Evolutionary conservation across 192 early-diverging fungal genomes (phyloP), one percentile per base, ranked within the genome.

Genomic region (Gamsiella multidivaricata): DNA sequence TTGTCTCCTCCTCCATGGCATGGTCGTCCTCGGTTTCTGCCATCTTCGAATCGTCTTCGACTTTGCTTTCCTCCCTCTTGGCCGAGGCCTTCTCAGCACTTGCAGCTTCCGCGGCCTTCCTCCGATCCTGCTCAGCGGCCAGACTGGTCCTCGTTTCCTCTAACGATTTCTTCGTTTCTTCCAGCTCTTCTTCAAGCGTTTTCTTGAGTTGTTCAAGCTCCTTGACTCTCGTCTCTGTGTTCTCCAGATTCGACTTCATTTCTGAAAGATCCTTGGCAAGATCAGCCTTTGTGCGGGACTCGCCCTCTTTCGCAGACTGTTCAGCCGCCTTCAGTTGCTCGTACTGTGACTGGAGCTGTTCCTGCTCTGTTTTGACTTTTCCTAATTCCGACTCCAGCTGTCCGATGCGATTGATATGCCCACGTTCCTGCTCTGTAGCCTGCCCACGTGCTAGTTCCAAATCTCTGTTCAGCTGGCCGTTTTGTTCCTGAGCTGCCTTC

Each of bases 271-370:
- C 74, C 22, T 43, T 62, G 18, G 61, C 34, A n/a, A 78, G 46
- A 25, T 64, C 66, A 3, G 54, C 42, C 18, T 64, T 68, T 17
- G 52, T 76, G 17, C 52, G 72, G 5, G 72, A 76, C 20, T 76
- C 72, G 26, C 55, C 65, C 9, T 66, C 72, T 46, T 68, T 76
- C 28, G 74, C 74, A 11, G 54, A 43, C 29, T 62, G 65, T 25
- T 78, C 74, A 14, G 74, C 74, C 7, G 58, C 25, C 47, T 69
- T 78, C 4, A 78, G 33, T 6, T 69, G 61, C 22, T 78, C 61
- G 26, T 69, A 78, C 23, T 78, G 60, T 2, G 17, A 34, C 12
- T 50, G 31, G 14, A 78, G 60, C 14, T 69, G 41, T 15, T 49
- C 60, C 4, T 69, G 65, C 23, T 68, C 74, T 60, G 47, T 41